These are phyloP conservation scores for Bryoglossum gracile DNA, from an alignment of 495 filamentous ascomycete genomes.

Conservation along the genomic window DNA sequence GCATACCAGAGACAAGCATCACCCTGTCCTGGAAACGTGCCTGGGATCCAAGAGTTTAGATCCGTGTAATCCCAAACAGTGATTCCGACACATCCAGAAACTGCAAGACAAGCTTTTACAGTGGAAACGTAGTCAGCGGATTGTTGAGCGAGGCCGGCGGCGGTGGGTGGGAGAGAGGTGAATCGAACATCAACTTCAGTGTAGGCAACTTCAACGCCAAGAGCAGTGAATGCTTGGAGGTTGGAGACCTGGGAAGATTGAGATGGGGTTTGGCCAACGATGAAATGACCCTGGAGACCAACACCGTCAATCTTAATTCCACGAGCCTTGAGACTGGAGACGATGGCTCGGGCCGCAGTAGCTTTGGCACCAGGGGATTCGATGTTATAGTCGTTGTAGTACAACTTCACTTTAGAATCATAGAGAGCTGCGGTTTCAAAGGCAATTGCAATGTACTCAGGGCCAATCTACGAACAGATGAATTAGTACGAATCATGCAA, in stretches of 20 bases:
- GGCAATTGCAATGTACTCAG: conserved; percentile 51
- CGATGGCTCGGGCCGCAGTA: conserved; percentile 36
- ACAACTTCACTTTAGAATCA: conserved; percentile 54
- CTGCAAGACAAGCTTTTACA: conserved; percentile 49
- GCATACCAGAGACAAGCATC: conserved; percentile 49
- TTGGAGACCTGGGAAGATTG: conserved; percentile 40
- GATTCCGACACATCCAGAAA: conserved; percentile 54
- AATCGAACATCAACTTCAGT: conserved; percentile 60
- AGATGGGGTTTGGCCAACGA: conserved; percentile 46
- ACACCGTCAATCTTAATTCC: conserved; percentile 58
- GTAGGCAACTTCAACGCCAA: conserved; percentile 54
- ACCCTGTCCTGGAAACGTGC: conserved; percentile 48
- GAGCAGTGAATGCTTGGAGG: conserved; percentile 39
- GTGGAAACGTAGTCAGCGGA: conserved; percentile 46
- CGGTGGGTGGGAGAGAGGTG: conserved; percentile 34
- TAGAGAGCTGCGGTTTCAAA: conserved; percentile 42
- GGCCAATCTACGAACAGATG: conserved; percentile 33
- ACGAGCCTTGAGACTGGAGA: conserved; percentile 45
- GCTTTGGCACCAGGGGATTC: conserved; percentile 46
- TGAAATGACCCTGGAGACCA: conserved; percentile 57
- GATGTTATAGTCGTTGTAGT: conserved; percentile 66
- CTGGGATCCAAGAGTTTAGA: conserved; percentile 54
- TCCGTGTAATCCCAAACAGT: conserved; percentile 58
- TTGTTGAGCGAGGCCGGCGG: conserved; percentile 46
- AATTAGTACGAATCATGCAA: not conserved